Base-by-base conservation (phyloP, 2,329 filamentous ascomycete species). In the Ceratocystiopsis sp. region DNA sequence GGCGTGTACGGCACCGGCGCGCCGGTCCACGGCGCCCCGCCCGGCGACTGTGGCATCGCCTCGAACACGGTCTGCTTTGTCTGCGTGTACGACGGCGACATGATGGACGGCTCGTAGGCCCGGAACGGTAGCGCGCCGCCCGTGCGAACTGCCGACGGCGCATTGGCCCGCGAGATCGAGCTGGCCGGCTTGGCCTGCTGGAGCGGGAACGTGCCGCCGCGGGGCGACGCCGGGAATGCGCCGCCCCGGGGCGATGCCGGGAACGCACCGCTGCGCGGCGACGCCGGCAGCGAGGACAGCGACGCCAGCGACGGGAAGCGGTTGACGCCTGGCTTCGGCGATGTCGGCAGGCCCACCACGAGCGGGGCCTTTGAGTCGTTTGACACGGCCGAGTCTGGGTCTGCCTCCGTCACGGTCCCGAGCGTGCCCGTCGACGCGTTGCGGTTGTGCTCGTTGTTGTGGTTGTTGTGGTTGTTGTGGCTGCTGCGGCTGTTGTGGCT, bases 1-100 rank as follows among this genome's bases (percentile, higher is more conserved):
- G 83, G 80, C 44, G 73, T 76, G 58, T 87, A 87, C 2, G 82
- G 82, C 18, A 78, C 71, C 1, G 74, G 68, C 18, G 65, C 67
- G 5, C 71, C 74, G 2, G 70, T 75, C 56, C 65, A 72, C 0
- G 80, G 82, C 3, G 42, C 35, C 19, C 74, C 64, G 1, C 70
- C 73, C 0, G 77, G 75, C 3, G 73, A 73, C 44, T 73, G 53
- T 2, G 71, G 69, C 0, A 59, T 62, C 18, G 75, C 64, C 53
- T 79, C 75, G 48, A 80, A 73, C 1, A 77, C 71, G 0, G 76
- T 80, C 56, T 78, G 74, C 61, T 77, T 79, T 25, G 73, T 68
- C 42, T 65, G 61, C 38, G 3, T 33, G 38, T 61, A 58, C 7
- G 65, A 63, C 5, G 73, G 72, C 25, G 72, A 74, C 41, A 58